Evolutionary conservation across 306 rosid species (phyloP).

Genomic region (Albizia julibrissin): DNA sequence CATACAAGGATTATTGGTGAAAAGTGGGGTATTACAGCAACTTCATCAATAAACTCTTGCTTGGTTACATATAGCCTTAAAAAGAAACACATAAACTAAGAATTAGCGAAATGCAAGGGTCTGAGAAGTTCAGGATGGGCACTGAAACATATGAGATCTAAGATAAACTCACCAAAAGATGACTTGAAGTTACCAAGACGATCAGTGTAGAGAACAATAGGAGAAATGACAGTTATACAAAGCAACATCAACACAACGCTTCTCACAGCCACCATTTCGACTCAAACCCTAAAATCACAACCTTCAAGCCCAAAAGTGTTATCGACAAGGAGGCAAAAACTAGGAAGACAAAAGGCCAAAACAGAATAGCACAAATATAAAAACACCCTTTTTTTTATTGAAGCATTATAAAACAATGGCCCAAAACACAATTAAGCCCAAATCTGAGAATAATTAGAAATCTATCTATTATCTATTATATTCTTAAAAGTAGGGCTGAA

Average conservation of each 20-base stretch:
- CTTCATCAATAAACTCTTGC: conserved; percentile 64
- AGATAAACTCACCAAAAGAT: conserved; percentile 57
- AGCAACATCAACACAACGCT: conserved; percentile 70
- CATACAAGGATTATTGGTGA: no score
- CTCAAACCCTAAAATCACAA: conserved; percentile 2
- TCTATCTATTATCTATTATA: no score
- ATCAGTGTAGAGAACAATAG: conserved; percentile 82
- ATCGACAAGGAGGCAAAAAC: conserved; percentile 22
- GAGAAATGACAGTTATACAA: conserved; percentile 80
- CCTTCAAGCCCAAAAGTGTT: neutral
- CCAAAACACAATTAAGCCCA: no score
- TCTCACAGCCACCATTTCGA: conserved; percentile 61
- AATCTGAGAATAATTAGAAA: no score
- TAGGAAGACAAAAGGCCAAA: no score
- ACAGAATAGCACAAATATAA: no score
- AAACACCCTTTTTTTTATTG: no score
- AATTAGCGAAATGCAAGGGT: neutral
- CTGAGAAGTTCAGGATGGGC: neutral
- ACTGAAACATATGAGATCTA: neutral
- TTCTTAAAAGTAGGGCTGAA: no score
- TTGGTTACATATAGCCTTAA: conserved; percentile 44
- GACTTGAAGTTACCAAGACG: conserved; percentile 64
- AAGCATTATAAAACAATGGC: no score
- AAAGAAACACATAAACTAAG: conserved; percentile 20
- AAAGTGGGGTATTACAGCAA: no score